Evolutionary conservation across 306 rosid species (phyloP).

Genomic region (Calophaca sinica): DNA sequence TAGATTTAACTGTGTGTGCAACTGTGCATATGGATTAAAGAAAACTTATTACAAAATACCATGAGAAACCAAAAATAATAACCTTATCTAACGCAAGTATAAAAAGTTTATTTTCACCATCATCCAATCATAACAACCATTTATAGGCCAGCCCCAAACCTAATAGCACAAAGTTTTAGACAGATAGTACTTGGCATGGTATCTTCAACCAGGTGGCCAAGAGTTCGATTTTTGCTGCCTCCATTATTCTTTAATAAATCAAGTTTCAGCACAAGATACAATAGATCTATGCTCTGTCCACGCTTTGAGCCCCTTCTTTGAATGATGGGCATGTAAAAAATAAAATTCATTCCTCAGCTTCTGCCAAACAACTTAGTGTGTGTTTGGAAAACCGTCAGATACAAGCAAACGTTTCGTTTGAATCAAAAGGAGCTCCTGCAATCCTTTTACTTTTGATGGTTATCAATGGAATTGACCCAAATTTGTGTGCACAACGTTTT

Average conservation of each 20-base stretch:
- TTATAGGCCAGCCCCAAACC: not conserved
- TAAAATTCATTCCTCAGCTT: not conserved
- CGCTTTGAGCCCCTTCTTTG: slow-evolving; percentile 3
- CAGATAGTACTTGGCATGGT: not conserved
- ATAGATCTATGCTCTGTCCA: not conserved
- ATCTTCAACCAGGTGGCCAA: slow-evolving; percentile 19
- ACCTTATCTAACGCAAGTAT: not conserved
- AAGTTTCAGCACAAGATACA: not conserved
- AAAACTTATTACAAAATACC: not conserved
- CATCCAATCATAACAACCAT: slow-evolving; percentile 3
- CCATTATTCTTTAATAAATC: slow-evolving; percentile 14
- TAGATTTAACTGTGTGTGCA: not conserved
- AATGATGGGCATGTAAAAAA: not conserved
- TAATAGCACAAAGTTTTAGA: not conserved
- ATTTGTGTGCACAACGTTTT: too few species aligned
- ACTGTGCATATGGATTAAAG: not conserved
- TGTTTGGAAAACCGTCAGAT: too few species aligned
- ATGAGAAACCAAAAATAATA: slow-evolving; percentile 33
- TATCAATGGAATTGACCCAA: too few species aligned
- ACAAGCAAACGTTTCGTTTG: too few species aligned
- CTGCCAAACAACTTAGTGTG: slow-evolving; percentile 8
- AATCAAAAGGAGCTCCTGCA: too few species aligned
- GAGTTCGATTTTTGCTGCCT: slow-evolving; percentile 8
- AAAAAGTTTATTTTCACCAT: slow-evolving; percentile 30
- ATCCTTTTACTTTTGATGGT: too few species aligned